Base-by-base conservation (phyloP, 768 basidiomycete species). In the Cyathus striatus region DNA sequence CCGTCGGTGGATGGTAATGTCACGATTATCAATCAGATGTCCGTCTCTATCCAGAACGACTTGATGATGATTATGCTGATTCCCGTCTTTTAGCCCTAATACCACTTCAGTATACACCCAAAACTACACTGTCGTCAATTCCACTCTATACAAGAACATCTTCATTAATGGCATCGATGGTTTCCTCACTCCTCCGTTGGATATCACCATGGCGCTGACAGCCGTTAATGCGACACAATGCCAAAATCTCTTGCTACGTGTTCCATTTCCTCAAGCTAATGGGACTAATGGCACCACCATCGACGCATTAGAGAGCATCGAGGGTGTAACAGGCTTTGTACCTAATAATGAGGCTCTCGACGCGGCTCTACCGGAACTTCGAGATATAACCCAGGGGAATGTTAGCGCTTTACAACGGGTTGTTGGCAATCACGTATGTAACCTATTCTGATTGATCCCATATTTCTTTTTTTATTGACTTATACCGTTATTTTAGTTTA, bases 251-350 rank as follows among this genome's bases (percentile, higher is more conserved):
- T 36, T 69, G 3, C 50, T 50, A 12, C 47, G 45, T 38, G 47
- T 59, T 9, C 50, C 53, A 4, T 47, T 63, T 0, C 57, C 66
- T 1, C 43, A 48, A 10, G 0, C 45, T 0, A 54, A 61, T 41
- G 68, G 65, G 0, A n/a, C n/a, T n/a, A 56, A 72, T 45, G 54
- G 63, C 5, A 63, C 74, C 0, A 55, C 63, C 10, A 50, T 61
- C 34, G 47, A 68, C 42, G 35, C 57, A 40, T 59, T 78, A 18
- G 55, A 70, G 26, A 51, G 59, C 1, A 59, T 72, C 1, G 57
- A 48, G 18, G 86, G 84, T 2, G 68, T 82, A 46, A 88, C 86
- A 1, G 48, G 87, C 32, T 87, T 88, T 53, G 76, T 79, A 3
- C 86, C 86, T 5, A 71, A 62, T 44, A 68, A 82, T 49, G 58